These are phyloP conservation scores for Cryptococcus sp. DNA, from an alignment of 1,284 basidiomycete genomes.

Conservation along the genomic window DNA sequence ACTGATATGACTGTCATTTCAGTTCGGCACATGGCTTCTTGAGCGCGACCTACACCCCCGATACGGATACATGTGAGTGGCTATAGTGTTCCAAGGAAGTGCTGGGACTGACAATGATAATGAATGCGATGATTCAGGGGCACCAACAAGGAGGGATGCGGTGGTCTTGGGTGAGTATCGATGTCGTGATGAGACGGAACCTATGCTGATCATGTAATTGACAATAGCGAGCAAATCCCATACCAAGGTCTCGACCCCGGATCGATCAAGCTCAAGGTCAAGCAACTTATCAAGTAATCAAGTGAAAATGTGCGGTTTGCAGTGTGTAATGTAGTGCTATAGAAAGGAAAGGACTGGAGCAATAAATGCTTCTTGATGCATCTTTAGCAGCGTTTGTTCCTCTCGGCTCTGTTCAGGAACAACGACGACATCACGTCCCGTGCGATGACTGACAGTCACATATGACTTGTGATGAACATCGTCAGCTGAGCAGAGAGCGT, in stretches of 20 bases:
- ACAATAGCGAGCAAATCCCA: slow-evolving; percentile 68
- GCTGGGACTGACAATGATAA: not conserved
- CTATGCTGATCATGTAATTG: too few species aligned
- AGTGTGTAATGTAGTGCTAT: too few species aligned
- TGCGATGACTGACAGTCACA: too few species aligned
- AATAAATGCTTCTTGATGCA: too few species aligned
- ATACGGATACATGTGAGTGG: slow-evolving; percentile 65
- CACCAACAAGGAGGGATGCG: slow-evolving; percentile 75
- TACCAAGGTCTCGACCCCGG: slow-evolving; percentile 71
- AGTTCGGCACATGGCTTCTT: slow-evolving; percentile 78
- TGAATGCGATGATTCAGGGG: slow-evolving; percentile 51
- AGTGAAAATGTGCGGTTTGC: too few species aligned
- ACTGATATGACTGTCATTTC: slow-evolving; percentile 60
- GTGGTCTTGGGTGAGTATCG: slow-evolving; percentile 60
- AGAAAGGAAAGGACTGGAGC: too few species aligned
- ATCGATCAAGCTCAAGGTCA: slow-evolving; percentile 37
- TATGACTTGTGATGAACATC: too few species aligned
- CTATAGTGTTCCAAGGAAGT: not conserved
- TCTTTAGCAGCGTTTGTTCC: too few species aligned
- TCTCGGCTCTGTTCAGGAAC: too few species aligned
- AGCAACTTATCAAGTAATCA: slow-evolving; percentile 26
- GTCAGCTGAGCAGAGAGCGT: too few species aligned
- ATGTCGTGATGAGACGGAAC: too few species aligned
- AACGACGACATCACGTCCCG: too few species aligned
- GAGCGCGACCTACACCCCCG: slow-evolving; percentile 75